Evolutionary conservation across 2,329 filamentous ascomycete species (phyloP), one percentile per base, ranked within the genome.

Genomic region (Metarhizium humberi): DNA sequence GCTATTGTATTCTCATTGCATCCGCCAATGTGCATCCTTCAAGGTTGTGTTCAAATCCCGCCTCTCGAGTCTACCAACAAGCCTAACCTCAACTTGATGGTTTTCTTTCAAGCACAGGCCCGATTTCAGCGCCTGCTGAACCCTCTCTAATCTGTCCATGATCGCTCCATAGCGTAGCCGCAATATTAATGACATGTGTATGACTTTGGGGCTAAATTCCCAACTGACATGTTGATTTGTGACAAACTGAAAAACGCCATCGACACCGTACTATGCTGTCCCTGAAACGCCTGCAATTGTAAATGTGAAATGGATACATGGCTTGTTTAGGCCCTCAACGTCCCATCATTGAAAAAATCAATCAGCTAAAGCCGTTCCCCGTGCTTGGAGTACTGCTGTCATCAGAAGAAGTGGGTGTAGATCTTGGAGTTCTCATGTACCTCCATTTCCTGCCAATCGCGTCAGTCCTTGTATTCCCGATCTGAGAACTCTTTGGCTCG

Each of bases 331-430:
- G 62, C 58, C 61, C 50, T 55, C 55, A 11, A 58, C 55, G 55
- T 58, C 60, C 60, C 60, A 51, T 58, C 62, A 59, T 58, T 58
- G 60, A 61, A 57, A 25, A 64, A 66, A 62, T 60, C 59, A 62
- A 64, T 62, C 57, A 61, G 55, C 58, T 63, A 61, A 25, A 56
- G 60, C 56, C 62, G 59, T 57, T 61, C 61, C 55, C 54, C 38
- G 46, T 60, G 50, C 54, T 38, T 36, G 55, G 43, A 61, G 53
- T 60, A 56, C 64, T 58, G 60, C 57, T 61, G 61, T 79, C 75
- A 73, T 92, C 83, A 99, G 80, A 99, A 97, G 82, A 99, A 99
- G 81, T 99, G 94, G 65, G 94, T 99, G 79, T 99, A 96, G 67
- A 96, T 92, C 78, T 97, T 99, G 62, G 94, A 97, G 70, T 87